phyloP scores from a whole-genome alignment of 73 alveolate species.

The Breviolum minutum region DNA sequence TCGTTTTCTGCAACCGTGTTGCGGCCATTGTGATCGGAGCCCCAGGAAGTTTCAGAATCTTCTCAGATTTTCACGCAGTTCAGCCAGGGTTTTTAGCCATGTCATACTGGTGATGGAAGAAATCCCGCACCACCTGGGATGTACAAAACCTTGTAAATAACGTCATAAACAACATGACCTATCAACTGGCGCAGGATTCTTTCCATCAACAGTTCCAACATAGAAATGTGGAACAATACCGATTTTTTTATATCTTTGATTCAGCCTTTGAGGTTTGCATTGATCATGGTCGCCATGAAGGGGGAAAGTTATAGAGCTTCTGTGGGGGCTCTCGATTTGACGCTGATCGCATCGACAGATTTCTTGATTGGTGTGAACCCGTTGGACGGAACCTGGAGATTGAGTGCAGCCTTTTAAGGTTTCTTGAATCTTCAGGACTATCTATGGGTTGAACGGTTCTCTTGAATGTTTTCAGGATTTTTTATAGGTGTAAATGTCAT shows the following conservation, averaged over 20 bases:
- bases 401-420: too few relatives aligned
- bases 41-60: not conserved
- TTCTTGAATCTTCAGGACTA: not conserved
- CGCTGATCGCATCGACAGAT: too few relatives aligned
- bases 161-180: too few relatives aligned
- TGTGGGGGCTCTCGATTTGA: not conserved
- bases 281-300: conserved; percentile 54
- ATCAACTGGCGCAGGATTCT: too few relatives aligned
- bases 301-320: conserved; percentile 79
- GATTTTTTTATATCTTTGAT: not conserved
- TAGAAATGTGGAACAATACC: not conserved
- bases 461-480: not conserved
- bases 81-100: not conserved
- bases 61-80: too few relatives aligned
- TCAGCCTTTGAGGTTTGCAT: conserved; percentile 1
- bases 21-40: conserved; percentile 57
- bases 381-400: too few relatives aligned
- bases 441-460: not conserved
- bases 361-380: not conserved
- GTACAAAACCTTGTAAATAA: too few relatives aligned
- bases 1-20: conserved; percentile 75
- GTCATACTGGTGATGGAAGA: not conserved
- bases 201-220: not conserved
- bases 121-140: too few relatives aligned
- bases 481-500: not conserved